Evolutionary conservation across 139 green algal genomes (phyloP).

Genomic region (Spirogloea muscicola): DNA sequence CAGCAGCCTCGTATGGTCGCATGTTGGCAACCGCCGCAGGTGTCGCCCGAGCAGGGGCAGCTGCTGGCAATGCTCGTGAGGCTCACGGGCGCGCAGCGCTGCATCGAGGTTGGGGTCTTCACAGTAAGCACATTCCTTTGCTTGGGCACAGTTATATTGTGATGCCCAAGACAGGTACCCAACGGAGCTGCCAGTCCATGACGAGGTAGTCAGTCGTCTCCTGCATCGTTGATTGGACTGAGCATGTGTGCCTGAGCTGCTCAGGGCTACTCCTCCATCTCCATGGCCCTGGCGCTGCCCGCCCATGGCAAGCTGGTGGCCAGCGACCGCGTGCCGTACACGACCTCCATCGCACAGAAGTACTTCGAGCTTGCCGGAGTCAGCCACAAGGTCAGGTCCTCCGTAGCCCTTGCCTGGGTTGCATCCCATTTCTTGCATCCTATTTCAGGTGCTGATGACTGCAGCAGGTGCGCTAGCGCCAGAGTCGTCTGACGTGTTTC

Average conservation of each 20-base stretch:
- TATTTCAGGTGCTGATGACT: too few species aligned
- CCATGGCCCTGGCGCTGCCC: conserved; percentile 23
- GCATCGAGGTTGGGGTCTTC: conserved; percentile 49
- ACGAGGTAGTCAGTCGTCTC: too few species aligned
- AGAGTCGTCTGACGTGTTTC: neutral
- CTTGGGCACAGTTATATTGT: too few species aligned
- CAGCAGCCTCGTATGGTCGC: too few species aligned
- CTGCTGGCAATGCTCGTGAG: conserved; percentile 48
- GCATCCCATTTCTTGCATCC: too few species aligned
- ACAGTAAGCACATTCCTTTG: too few species aligned
- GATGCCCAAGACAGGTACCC: too few species aligned
- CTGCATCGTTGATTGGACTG: neutral
- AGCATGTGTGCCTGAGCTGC: neutral
- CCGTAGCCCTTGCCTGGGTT: neutral
- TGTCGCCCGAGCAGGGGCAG: conserved; percentile 30
- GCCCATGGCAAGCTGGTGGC: conserved; percentile 1
- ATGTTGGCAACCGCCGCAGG: too few species aligned
- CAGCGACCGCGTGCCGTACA: conserved; percentile 11
- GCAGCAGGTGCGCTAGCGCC: neutral
- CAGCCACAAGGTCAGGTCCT: neutral
- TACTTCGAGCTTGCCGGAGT: conserved; percentile 24
- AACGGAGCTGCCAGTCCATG: too few species aligned
- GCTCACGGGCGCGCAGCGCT: conserved; percentile 44
- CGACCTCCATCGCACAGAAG: conserved; percentile 8
- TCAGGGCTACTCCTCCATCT: conserved; percentile 30